Evolutionary conservation across 805 yeast species (phyloP), one percentile per base, ranked within the genome.

Genomic region (Yamadazyma scolyti): DNA sequence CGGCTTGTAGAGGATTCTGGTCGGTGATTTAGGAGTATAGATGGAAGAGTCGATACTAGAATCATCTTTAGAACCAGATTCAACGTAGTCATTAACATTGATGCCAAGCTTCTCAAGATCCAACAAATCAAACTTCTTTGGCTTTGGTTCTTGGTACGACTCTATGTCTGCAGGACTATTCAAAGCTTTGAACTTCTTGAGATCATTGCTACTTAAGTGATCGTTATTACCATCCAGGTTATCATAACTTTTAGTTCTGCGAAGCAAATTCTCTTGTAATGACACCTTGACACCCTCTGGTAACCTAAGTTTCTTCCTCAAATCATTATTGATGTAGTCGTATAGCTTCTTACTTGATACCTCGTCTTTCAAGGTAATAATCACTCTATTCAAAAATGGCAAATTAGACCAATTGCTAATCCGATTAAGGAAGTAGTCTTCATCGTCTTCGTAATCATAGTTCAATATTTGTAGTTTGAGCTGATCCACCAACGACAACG

Each of bases 1-100:
- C 2, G 70, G 71, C 28, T 46, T 56, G 43, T 56, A 65, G 13
- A 65, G 47, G 8, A 69, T 63, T 31, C 50, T 58, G 4, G 69
- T 61, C 15, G 50, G 31, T 2, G 65, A 58, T 17, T 42, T 45
- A 13, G 56, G 33, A 26, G 62, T 47, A 25, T 33, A 34, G 5
- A 36, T n/a, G n/a, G n/a, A n/a, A n/a, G n/a, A n/a, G n/a, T n/a
- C n/a, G n/a, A 24, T 24, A 8, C 15, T 14, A 9, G 17, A 8
- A 18, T n/a, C 11, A 6, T 22, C 11, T 9, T n/a, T n/a, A n/a
- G n/a, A n/a, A n/a, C n/a, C n/a, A n/a, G n/a, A n/a, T 12, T 6
- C 51, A n/a, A 40, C 40, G 15, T 49, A 33, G 24, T 55, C 51
- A 40, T 44, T 50, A 18, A 41, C 38, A 3, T 41, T 31, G 8